Base-by-base conservation (phyloP, 345 rosid genomes). In the Dipteronia dyeriana region DNA sequence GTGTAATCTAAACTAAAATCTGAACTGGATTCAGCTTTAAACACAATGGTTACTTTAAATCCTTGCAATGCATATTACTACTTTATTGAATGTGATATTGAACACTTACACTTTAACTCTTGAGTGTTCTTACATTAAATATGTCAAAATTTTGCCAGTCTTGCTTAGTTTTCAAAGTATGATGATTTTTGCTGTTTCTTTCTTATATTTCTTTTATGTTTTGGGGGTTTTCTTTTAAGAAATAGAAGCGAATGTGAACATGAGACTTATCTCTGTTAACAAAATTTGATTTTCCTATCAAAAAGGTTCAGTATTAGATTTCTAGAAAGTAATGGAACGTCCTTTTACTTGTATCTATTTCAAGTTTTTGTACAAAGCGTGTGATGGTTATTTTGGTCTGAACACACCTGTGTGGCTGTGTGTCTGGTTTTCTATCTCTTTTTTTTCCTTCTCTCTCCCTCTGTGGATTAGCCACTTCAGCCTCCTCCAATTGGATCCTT, bases 401-500 rank as follows among this genome's bases (percentile, higher is more conserved):
- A 7, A 7, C 25, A 5, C 60, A 26, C 25, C 47, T 29, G 65
- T 56, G 53, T 25, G 12, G 60, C 39, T 38, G 43, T 45, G 53
- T 25, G 12, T 66, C 39, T 38, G 53, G 8, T n/a, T 73, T 9
- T 29, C 71, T 68, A 41, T 63, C 43, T 4, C 7, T 67, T 60
- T 66, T 66, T 66, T 11, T 74, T 31, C 53, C 51, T 51, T 16
- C 11, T 66, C 34, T 71, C 47, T 68, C 25, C 23, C 59, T 22
- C 64, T n/a, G 64, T 69, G 73, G 39, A 78, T 39, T 59, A 84
- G 85, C 79, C 84, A 75, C 73, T 80, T 26, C 69, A 85, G 82
- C 82, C 86, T 79, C 68, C 82, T 73, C 57, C 79, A 13, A 79
- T 79, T 82, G 85, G 88, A 70, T 75, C 85, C 45, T 51, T 82